A percentile compares a stretch with the other conserved stretches of the same genome.
phyloP scores from a whole-genome alignment of 2,329 filamentous ascomycete genomes.

The Neofusicoccum ribis region DNA sequence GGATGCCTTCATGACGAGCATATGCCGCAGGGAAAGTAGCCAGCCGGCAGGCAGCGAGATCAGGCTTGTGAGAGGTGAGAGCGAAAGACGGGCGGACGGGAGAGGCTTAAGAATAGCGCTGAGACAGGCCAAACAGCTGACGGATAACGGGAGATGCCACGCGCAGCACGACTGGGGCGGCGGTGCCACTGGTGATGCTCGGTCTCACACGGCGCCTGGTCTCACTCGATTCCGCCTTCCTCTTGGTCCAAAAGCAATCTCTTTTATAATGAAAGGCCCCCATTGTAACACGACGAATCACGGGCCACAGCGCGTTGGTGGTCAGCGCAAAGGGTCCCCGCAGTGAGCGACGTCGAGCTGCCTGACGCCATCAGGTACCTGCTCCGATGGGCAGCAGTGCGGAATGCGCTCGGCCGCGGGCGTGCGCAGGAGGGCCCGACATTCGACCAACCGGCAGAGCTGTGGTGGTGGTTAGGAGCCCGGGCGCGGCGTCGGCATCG shows the following conservation, averaged over 20 bases:
- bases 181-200: neutral
- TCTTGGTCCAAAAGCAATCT: neutral
- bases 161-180: neutral
- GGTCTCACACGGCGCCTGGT: neutral
- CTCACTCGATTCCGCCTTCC: neutral
- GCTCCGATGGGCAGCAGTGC: neutral
- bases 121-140: neutral
- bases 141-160: neutral
- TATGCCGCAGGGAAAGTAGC: too few relatives aligned
- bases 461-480: neutral
- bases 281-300: neutral
- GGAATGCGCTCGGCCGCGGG: neutral
- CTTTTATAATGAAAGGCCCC: constrained; percentile 3
- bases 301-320: neutral
- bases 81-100: neutral
- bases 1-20: constrained; percentile 10
- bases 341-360: neutral
- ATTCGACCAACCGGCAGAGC: constrained; percentile 2
- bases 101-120: neutral
- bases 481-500: neutral
- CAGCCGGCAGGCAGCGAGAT: neutral
- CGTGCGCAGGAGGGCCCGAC: neutral
- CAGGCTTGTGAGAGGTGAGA: neutral
- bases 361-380: neutral
- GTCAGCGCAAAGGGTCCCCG: neutral